Conservation (phyloP, 2,329 filamentous ascomycete species). For the Aphanoascus verrucosus region DNA sequence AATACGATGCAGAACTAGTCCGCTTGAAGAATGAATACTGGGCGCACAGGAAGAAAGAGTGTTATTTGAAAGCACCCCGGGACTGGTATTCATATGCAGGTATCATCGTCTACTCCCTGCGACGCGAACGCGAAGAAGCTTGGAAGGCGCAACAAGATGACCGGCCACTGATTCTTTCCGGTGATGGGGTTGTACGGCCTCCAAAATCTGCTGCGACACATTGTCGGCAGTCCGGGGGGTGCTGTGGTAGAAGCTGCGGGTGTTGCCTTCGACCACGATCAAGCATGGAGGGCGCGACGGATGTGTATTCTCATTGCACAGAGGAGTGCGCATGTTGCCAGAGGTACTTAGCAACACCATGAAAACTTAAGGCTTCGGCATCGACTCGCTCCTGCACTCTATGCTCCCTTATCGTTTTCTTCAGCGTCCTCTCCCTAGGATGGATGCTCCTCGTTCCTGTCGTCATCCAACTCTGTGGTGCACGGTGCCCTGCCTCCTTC, state of each 20-base stretch:
- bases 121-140: not conserved
- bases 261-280: not conserved
- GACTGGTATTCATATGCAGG: not conserved
- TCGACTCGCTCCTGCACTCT: too few relatives aligned
- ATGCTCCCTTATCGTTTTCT: too few relatives aligned
- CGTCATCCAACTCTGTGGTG: too few relatives aligned
- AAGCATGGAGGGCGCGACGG: not conserved
- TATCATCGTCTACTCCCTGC: not conserved
- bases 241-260: not conserved
- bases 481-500: too few relatives aligned
- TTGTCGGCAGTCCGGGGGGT: not conserved
- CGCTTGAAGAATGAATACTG: not conserved
- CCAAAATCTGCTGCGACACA: too few relatives aligned
- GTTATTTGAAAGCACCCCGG: not conserved
- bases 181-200: too few relatives aligned
- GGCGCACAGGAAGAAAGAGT: not conserved
- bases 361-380: too few relatives aligned
- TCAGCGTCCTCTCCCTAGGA: too few relatives aligned
- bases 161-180: not conserved
- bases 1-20: not conserved
- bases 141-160: not conserved
- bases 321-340: not conserved
- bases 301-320: not conserved
- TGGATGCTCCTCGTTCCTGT: too few relatives aligned
- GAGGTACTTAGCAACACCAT: not conserved